Evolutionary conservation across 495 filamentous ascomycete species (phyloP).

Genomic region (Aspergillus sparsus): DNA sequence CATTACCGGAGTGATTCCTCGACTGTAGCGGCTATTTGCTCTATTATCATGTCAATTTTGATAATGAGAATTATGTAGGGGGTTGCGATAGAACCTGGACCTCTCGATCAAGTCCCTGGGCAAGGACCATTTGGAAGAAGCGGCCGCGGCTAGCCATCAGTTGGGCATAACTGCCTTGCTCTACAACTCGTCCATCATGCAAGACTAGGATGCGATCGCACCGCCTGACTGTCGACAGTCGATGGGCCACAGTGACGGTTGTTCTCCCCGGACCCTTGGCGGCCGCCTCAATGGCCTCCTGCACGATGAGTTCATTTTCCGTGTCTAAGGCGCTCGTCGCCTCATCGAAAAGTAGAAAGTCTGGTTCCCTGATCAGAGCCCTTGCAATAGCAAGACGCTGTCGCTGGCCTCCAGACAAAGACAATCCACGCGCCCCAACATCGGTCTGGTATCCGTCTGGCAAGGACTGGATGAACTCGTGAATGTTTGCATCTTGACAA

Average conservation of each 20-base stretch:
- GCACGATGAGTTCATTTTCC: slow-evolving; percentile 42
- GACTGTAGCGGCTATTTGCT: too few species aligned
- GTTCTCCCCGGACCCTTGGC: slow-evolving; percentile 35
- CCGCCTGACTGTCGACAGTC: neutral
- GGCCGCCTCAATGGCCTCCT: slow-evolving; percentile 35
- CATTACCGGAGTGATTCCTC: too few species aligned
- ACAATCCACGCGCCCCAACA: slow-evolving; percentile 20
- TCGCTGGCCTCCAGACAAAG: slow-evolving; percentile 46
- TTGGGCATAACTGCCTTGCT: neutral
- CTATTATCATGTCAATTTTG: too few species aligned
- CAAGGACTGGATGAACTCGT: slow-evolving; percentile 37
- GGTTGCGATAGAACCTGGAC: neutral
- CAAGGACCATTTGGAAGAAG: neutral
- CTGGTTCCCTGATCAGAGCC: slow-evolving; percentile 45
- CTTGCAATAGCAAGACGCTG: slow-evolving; percentile 55
- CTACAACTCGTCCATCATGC: neutral
- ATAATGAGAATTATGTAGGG: too few species aligned
- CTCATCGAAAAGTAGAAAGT: slow-evolving; percentile 56
- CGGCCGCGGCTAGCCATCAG: neutral
- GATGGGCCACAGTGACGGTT: slow-evolving; percentile 43
- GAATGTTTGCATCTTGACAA: slow-evolving; percentile 34
- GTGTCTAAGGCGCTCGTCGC: slow-evolving; percentile 63
- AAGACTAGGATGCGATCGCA: neutral
- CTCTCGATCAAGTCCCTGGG: neutral
- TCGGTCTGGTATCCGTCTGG: slow-evolving; percentile 35